These are phyloP conservation scores for Apiospora rasikravindrae DNA, from an alignment of 2,329 filamentous ascomycete species.

Conservation along the genomic window DNA sequence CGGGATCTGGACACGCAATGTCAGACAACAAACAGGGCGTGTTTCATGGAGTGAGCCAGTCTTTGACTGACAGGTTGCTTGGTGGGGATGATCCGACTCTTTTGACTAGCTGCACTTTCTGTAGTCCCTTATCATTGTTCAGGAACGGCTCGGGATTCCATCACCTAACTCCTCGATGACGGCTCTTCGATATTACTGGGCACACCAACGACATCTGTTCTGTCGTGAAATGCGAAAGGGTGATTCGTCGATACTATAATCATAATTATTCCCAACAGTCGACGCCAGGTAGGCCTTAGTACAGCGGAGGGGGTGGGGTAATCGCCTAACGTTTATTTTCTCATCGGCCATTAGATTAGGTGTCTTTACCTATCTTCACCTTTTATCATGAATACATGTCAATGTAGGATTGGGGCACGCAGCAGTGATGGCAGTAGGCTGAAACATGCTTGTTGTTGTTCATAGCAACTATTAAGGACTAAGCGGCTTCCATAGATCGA, in stretches of 20 bases:
- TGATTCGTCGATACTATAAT: neutral
- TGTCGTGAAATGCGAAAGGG: neutral
- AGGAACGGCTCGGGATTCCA: neutral
- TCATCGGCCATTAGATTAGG: neutral
- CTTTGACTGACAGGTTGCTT: constrained; percentile 5
- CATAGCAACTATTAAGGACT: no score
- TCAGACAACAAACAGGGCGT: neutral
- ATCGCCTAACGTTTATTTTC: neutral
- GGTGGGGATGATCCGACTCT: neutral
- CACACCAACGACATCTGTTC: neutral
- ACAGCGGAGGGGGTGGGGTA: neutral
- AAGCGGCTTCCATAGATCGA: no score
- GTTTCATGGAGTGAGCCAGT: constrained; percentile 9
- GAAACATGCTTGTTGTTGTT: neutral
- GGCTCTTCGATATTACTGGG: neutral
- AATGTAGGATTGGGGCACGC: no score
- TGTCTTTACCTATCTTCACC: no score
- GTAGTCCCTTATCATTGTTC: neutral
- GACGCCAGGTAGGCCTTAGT: neutral
- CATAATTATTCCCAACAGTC: neutral
- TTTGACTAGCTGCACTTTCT: neutral
- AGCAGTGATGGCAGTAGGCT: neutral
- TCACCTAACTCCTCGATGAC: neutral
- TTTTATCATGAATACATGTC: no score
- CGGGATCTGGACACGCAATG: neutral